Conservation (phyloP, 1,139 yeast species). For the Casaregolazyma suthepensis region DNA sequence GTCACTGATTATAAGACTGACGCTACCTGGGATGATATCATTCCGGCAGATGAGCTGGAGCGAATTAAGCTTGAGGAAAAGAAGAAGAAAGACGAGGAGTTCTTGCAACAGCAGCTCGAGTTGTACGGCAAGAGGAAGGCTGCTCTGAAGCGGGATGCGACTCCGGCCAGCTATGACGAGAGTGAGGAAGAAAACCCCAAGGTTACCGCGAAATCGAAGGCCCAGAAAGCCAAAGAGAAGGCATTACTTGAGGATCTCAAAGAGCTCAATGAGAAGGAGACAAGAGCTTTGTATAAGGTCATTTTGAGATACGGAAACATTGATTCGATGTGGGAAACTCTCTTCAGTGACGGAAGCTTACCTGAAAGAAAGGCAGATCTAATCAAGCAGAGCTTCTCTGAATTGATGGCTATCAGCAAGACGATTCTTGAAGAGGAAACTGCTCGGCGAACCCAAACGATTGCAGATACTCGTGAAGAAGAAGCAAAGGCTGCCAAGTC, state of each 20-base stretch:
- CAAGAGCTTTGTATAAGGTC: slow-evolving; percentile 80
- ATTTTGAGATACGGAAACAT: slow-evolving; percentile 79
- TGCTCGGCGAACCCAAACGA: slow-evolving; percentile 56
- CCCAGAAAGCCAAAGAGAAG: slow-evolving; percentile 14
- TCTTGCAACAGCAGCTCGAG: slow-evolving; percentile 82
- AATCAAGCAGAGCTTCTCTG: slow-evolving; percentile 69
- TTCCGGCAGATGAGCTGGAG: slow-evolving; percentile 88
- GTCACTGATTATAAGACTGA: slow-evolving; percentile 98
- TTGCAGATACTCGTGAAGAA: slow-evolving; percentile 44
- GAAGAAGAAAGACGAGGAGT: slow-evolving; percentile 77
- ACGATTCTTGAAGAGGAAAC: slow-evolving; percentile 64
- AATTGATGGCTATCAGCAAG: slow-evolving; percentile 57
- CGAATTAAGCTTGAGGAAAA: slow-evolving; percentile 89
- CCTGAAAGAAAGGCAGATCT: slow-evolving; percentile 82
- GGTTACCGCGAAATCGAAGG: slow-evolving; percentile 27
- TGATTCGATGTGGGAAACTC: slow-evolving; percentile 67
- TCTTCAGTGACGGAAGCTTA: slow-evolving; percentile 84
- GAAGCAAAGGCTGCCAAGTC: slow-evolving; percentile 42
- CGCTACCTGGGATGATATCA: slow-evolving; percentile 98
- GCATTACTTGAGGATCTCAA: slow-evolving; percentile 37
- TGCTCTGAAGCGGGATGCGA: slow-evolving; percentile 42
- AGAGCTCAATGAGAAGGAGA: slow-evolving; percentile 75
- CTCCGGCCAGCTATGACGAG: slow-evolving; percentile 34
- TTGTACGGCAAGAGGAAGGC: slow-evolving; percentile 80
- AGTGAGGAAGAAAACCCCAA: slow-evolving; percentile 33